Evolutionary conservation across 1,284 basidiomycete species (phyloP), one percentile per base, ranked within the genome.

Genomic region (Bondarzewia mesenterica): DNA sequence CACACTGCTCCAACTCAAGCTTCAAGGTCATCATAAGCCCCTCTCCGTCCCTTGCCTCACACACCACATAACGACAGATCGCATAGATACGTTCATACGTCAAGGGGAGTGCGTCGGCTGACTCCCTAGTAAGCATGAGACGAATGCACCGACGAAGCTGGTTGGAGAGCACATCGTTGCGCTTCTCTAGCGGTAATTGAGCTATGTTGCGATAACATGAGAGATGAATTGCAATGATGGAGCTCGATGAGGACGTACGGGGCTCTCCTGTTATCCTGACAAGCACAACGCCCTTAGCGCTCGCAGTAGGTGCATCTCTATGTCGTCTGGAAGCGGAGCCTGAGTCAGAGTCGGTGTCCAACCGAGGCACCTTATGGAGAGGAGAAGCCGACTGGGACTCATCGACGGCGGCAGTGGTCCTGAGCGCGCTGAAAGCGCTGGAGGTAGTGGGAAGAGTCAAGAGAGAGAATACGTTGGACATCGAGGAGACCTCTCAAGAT

Each of bases 301-400:
- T 39, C 6, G 37, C 21, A 21, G 23, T 15, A 8, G 21, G 48
- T 32, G 39, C 42, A 21, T 21, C 26, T 26, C 54, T 41, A 46
- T 37, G 50, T 59, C 58, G 38, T 67, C 80, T 78, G 64, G 71
- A 64, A 45, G 80, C 76, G 60, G 81, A 78, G 59, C 72, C 71
- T 56, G 75, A 71, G 63, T 85, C 80, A 64, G 75, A 77, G 67
- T 80, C 78, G 57, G 66, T 66, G 54, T 74, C 73, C 63, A 82
- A 67, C 56, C 82, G 80, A 56, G 78, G 72, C 53, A 75, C 75
- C 71, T 87, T 87, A 65, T 73, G 75, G 55, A 76, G 75, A 68
- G 76, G 78, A 66, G 76, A 75, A 60, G 68, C 73, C 58, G 70
- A 73, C 65, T 71, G 72, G 52, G 54, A 36, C 45, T 69, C 66